These are phyloP conservation scores for Dichomitus squalens DNA, from an alignment of 1,284 basidiomycete genomes.

Conservation along the genomic window DNA sequence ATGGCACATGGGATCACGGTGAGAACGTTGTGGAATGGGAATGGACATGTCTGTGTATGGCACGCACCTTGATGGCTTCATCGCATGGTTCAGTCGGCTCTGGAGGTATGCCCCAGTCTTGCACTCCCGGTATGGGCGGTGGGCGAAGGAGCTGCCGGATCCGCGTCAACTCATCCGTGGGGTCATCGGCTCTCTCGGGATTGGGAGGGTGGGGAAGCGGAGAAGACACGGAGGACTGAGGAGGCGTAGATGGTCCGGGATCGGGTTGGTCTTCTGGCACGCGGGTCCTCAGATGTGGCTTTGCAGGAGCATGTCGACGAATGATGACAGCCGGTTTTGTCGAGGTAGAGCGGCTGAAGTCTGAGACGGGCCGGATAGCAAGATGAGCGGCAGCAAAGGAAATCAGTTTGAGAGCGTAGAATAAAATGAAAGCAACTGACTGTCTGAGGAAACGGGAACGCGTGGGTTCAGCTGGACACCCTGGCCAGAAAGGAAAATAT, in stretches of 20 bases:
- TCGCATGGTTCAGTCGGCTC: conserved; percentile 58
- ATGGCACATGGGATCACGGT: conserved; percentile 31
- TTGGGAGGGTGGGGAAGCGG: conserved; percentile 6
- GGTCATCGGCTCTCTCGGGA: conserved; percentile 7
- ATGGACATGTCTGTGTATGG: conserved; percentile 6
- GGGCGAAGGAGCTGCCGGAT: conserved; percentile 63
- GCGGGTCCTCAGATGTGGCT: conserved; percentile 50
- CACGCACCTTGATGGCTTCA: conserved; percentile 61
- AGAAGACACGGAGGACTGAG: conserved; percentile 4
- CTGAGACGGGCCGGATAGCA: not conserved
- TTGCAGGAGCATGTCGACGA: conserved; percentile 49
- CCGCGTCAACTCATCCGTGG: conserved; percentile 47
- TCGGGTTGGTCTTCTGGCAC: conserved; percentile 43
- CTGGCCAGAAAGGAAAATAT: conserved; percentile 63
- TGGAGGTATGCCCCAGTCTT: conserved; percentile 81
- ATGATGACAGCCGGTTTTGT: conserved; percentile 60
- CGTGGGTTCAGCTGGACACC: conserved; percentile 52
- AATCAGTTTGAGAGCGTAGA: not conserved
- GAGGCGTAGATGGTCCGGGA: conserved; percentile 11
- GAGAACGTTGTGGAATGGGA: conserved; percentile 12
- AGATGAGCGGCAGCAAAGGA: not conserved
- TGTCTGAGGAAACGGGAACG: conserved; percentile 46
- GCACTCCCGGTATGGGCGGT: conserved; percentile 59
- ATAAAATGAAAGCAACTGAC: conserved; percentile 38
- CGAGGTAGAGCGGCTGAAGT: not conserved